phyloP scores from a whole-genome alignment of 1,139 yeast genomes.

The Pichia sp. region DNA sequence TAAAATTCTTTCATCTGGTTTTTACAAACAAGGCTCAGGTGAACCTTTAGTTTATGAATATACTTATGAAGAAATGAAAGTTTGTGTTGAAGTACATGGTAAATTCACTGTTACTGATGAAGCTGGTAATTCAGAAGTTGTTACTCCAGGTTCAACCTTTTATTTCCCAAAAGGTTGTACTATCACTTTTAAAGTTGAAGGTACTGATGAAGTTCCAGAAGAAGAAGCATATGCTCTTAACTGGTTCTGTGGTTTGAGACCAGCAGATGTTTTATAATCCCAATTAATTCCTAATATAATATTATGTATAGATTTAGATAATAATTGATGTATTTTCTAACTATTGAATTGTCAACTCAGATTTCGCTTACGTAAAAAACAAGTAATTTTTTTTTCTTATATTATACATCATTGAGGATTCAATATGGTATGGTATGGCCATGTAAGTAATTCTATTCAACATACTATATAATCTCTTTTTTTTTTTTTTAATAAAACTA shows the following conservation, averaged over 20 bases:
- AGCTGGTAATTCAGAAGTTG: conserved; percentile 51
- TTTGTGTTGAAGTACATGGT: conserved; percentile 60
- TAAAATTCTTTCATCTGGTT: conserved; percentile 55
- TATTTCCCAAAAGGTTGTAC: conserved; percentile 64
- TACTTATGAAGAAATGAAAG: conserved; percentile 65
- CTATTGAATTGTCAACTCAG: too few relatives aligned
- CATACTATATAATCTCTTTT: too few relatives aligned
- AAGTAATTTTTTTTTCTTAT: too few relatives aligned
- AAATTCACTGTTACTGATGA: conserved; percentile 57
- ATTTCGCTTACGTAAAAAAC: too few relatives aligned
- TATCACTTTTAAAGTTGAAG: conserved; percentile 51
- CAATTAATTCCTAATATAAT: too few relatives aligned
- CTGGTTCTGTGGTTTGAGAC: conserved; percentile 61
- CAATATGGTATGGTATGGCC: too few relatives aligned
- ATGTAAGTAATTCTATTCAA: too few relatives aligned
- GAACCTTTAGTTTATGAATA: conserved; percentile 60
- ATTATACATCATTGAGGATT: too few relatives aligned
- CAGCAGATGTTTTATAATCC: conserved; percentile 29
- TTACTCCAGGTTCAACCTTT: conserved; percentile 60
- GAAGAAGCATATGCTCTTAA: conserved; percentile 55
- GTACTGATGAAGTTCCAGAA: conserved; percentile 29
- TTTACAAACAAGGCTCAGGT: conserved; percentile 62
- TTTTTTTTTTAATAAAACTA: too few relatives aligned
- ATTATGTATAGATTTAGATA: background rate
- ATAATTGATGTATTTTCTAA: background rate